Evolutionary conservation across 768 basidiomycete species (phyloP), one percentile per base, ranked within the genome.

Genomic region (Phylloporus rhodoxanthus): DNA sequence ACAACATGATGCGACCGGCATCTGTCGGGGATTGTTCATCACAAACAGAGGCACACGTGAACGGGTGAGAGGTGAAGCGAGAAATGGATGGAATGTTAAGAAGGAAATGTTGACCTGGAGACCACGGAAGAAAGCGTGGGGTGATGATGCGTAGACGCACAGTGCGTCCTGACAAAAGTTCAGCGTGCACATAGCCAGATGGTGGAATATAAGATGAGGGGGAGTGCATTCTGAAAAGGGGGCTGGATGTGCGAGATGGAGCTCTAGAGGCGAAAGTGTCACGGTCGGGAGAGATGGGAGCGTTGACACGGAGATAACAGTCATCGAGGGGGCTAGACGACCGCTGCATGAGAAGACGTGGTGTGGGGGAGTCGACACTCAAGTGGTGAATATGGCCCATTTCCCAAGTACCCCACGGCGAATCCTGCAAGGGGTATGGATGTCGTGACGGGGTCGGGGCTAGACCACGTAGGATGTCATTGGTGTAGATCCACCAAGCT

Each of bases 91-190:
- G 87, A 17, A 88, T 72, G 45, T 72, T 78, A 52, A 91, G 71
- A 20, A 85, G 72, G 57, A 89, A 80, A 63, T 87, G 84, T 64
- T 90, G 88, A n/a, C 87, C 88, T 2, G 87, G 81, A 1, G 80
- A 75, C 87, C 87, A 90, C 0, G 72, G 64, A 43, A 85, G 62
- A 43, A 73, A 75, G 2, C 76, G 74, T 0, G 81, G 75, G 0
- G 83, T 72, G 47, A 80, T 69, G 34, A 88, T 68, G 0, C 82
- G 80, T n/a, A 90, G 63, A 37, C 87, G 81, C 15, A 90, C 67
- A 5, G 83, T 86, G 3, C 76, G 72, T 8, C 87, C 88, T 0
- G 87, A 79, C 15, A 90, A 70, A 8, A 88, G 68, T 54, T 85
- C 81, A 2, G 78, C 81, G 40, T 83, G 77, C 1, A 78, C 85